These are phyloP conservation scores for Vigna mungo DNA, from an alignment of 306 rosid genomes.

Conservation along the genomic window DNA sequence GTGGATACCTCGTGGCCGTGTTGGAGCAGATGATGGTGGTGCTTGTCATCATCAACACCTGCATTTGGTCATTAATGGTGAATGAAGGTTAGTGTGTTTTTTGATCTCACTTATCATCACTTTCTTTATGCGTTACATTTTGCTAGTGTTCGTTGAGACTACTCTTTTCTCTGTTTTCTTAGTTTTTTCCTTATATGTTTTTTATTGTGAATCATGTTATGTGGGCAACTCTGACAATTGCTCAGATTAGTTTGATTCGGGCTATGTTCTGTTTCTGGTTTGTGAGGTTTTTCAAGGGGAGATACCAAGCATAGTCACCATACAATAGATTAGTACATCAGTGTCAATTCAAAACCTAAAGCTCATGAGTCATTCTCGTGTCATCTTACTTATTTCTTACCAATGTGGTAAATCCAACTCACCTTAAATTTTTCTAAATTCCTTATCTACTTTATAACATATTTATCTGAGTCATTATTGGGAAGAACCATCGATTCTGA, in stretches of 20 bases:
- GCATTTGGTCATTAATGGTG: constrained; percentile 69
- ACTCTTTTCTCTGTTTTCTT: constrained; percentile 32
- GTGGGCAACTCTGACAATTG: constrained; percentile 19
- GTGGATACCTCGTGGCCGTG: constrained; percentile 3
- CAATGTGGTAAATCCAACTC: too few relatives aligned
- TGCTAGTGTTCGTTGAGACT: constrained; percentile 37
- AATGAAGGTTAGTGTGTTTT: constrained; percentile 67
- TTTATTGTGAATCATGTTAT: constrained; percentile 28
- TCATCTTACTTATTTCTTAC: too few relatives aligned
- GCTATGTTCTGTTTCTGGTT: constrained; percentile 17
- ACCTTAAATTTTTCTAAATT: too few relatives aligned
- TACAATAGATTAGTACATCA: too few relatives aligned
- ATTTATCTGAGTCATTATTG: too few relatives aligned
- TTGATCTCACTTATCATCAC: constrained; percentile 30
- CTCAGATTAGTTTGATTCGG: constrained; percentile 25
- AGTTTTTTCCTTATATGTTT: constrained; percentile 28
- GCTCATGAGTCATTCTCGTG: too few relatives aligned
- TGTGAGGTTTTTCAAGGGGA: too few relatives aligned
- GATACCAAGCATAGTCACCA: too few relatives aligned
- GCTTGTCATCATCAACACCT: constrained; percentile 64
- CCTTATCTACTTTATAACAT: too few relatives aligned
- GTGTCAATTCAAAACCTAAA: too few relatives aligned
- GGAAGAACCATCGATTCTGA: too few relatives aligned
- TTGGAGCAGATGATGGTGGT: constrained; percentile 57
- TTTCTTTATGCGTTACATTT: constrained; percentile 33